These are phyloP conservation scores for Pistacia integerrima DNA, from an alignment of 345 rosid genomes.

Conservation along the genomic window DNA sequence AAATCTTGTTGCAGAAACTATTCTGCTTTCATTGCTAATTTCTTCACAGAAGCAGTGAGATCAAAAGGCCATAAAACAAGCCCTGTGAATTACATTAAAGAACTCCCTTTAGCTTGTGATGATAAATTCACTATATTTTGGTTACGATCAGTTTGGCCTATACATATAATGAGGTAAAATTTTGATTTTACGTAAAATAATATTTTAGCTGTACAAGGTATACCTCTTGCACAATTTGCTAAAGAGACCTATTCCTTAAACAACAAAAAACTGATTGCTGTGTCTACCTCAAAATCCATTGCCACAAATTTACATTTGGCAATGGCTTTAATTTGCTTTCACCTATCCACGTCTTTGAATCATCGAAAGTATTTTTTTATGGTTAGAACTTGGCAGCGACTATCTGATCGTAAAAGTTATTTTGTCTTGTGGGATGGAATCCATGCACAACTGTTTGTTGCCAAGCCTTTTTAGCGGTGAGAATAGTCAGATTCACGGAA, in stretches of 20 bases:
- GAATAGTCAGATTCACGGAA: slow-evolving; percentile 7
- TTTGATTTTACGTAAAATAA: background rate
- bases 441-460: background rate
- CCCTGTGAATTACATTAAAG: background rate
- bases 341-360: background rate
- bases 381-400: slow-evolving; percentile 14
- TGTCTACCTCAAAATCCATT: slow-evolving; percentile 3
- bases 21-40: background rate
- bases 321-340: slow-evolving; percentile 12
- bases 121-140: background rate
- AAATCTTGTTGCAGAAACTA: background rate
- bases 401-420: background rate
- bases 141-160: background rate
- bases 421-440: background rate
- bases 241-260: slow-evolving; percentile 14
- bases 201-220: slow-evolving; percentile 30
- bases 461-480: slow-evolving; percentile 12
- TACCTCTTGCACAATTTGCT: slow-evolving; percentile 3
- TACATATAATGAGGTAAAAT: slow-evolving; percentile 18
- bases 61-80: background rate
- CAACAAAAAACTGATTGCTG: slow-evolving; percentile 9
- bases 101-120: background rate
- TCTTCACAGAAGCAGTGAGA: background rate
- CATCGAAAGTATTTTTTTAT: background rate
- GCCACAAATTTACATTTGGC: background rate